Evolutionary conservation across 305 asterid species (phyloP).

Genomic region (Fraxinus paxiana): DNA sequence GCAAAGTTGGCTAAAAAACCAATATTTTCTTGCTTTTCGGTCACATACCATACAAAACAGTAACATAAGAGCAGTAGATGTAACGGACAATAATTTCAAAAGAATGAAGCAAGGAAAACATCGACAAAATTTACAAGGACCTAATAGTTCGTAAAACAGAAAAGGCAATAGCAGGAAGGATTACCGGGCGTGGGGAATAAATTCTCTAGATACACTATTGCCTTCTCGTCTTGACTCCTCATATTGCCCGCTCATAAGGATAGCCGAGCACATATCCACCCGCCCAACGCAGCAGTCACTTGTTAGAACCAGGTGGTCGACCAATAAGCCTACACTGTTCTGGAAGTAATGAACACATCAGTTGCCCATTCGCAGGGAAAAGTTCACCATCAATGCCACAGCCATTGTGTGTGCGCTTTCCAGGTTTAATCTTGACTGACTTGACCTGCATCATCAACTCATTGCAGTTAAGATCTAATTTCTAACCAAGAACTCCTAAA

Average conservation of each 20-base stretch:
- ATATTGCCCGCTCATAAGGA: not conserved
- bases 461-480: not conserved
- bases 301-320: constrained; percentile 43
- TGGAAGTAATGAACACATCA: constrained; percentile 74
- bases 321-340: constrained; percentile 96
- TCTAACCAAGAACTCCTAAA: not conserved
- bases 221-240: not conserved
- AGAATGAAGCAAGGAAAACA: constrained; percentile 25
- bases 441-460: constrained; percentile 52
- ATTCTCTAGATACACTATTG: constrained; percentile 15
- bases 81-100: constrained; percentile 26
- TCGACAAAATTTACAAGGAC: constrained; percentile 41
- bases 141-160: constrained; percentile 18
- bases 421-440: constrained; percentile 67
- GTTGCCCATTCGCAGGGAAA: constrained; percentile 72
- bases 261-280: not conserved
- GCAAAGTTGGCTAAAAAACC: constrained; percentile 6
- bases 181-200: not conserved
- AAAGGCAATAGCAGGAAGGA: not conserved
- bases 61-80: not conserved
- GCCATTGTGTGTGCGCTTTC: constrained; percentile 70
- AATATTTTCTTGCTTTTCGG: not conserved
- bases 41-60: constrained; percentile 26
- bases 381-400: constrained; percentile 96
- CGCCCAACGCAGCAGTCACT: constrained; percentile 28